Conservation (phyloP, 1,139 yeast genomes). For the Blastobotrys petasosporus region DNA sequence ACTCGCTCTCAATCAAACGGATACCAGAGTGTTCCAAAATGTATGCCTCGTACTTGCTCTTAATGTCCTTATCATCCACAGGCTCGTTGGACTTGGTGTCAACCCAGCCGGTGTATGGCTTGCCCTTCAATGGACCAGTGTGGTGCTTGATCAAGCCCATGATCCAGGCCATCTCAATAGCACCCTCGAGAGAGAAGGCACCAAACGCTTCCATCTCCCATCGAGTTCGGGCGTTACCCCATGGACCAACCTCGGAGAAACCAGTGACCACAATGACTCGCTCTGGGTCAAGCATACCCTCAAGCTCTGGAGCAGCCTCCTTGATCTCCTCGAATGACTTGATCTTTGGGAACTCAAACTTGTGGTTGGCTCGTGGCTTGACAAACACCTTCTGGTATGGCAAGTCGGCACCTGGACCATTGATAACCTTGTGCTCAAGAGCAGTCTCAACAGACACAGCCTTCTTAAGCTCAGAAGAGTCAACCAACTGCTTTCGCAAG, state of each 20-base stretch:
- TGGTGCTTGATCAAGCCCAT: conserved; percentile 96
- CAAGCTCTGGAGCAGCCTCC: conserved; percentile 59
- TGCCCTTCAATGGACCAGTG: conserved; percentile 87
- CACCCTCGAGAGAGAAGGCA: conserved; percentile 95
- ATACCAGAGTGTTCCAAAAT: conserved; percentile 93
- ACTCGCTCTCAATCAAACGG: conserved; percentile 91
- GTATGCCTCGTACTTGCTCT: conserved; percentile 80
- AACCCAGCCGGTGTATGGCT: conserved; percentile 90
- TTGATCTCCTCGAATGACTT: conserved; percentile 72
- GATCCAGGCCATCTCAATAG: conserved; percentile 99
- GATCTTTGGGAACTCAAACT: conserved; percentile 85
- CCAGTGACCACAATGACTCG: conserved; percentile 92
- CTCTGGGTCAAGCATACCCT: conserved; percentile 89
- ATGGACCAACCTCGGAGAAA: conserved; percentile 97
- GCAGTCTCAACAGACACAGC: conserved; percentile 94
- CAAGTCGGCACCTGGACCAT: conserved; percentile 85
- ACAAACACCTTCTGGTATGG: conserved; percentile 70
- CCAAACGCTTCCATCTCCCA: conserved; percentile 99
- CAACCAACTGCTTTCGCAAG: conserved; percentile 75
- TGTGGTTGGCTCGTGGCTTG: conserved; percentile 92
- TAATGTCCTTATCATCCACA: conserved; percentile 90
- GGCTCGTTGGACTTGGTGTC: conserved; percentile 91
- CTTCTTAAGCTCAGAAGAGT: conserved; percentile 86
- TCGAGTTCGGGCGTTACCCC: conserved; percentile 99
- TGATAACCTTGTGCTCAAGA: conserved; percentile 84